A percentile compares a stretch with the other conserved stretches of the same genome.
Conservation (phyloP, 345 rosid genomes). For the Abelmoschus esculentus region DNA sequence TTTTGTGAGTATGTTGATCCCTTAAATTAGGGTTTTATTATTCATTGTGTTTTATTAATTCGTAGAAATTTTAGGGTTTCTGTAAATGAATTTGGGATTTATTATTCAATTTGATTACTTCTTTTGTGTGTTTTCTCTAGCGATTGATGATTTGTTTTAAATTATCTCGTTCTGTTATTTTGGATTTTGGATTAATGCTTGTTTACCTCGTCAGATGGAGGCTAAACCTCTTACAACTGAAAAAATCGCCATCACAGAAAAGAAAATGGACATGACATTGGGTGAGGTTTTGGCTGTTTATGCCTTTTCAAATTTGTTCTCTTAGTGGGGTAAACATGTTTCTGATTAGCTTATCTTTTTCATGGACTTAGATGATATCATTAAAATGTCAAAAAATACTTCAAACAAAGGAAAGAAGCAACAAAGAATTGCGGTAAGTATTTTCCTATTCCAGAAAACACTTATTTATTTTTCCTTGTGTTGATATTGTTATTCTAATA, state of each 20-base stretch:
- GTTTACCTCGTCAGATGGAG: slow-evolving; percentile 39
- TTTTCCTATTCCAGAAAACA: not conserved
- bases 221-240: slow-evolving; percentile 56
- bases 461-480: not conserved
- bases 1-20: not conserved
- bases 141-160: not conserved
- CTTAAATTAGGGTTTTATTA: not conserved
- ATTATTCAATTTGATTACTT: too few relatives aligned
- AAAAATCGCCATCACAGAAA: slow-evolving; percentile 76
- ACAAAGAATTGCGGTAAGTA: slow-evolving; percentile 41
- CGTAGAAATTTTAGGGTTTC: too few relatives aligned
- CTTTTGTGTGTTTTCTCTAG: too few relatives aligned
- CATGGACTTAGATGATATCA: slow-evolving; percentile 54
- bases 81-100: too few relatives aligned
- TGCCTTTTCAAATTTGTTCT: not conserved
- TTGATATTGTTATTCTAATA: not conserved
- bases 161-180: not conserved
- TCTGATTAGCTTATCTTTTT: slow-evolving; percentile 1
- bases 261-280: slow-evolving; percentile 86
- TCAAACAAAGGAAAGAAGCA: slow-evolving; percentile 44
- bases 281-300: slow-evolving; percentile 28
- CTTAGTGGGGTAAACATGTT: not conserved
- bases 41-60: not conserved
- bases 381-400: slow-evolving; percentile 70
- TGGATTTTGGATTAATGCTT: not conserved